Base-by-base conservation (phyloP, 106 monocot genomes). In the Acorus gramineus region DNA sequence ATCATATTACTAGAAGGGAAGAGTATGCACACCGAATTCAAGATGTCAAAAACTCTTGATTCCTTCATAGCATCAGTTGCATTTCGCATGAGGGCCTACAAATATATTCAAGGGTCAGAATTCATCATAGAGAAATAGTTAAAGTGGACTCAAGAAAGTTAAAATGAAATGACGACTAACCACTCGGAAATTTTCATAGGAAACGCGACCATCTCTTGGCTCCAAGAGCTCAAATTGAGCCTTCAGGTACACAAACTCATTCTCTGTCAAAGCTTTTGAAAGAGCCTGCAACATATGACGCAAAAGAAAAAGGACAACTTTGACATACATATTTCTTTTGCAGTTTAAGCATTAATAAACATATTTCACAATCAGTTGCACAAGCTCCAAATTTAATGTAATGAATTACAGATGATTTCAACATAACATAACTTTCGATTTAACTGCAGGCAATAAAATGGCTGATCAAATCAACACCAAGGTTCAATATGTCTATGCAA, bases 1-100 rank as follows among this genome's bases (percentile, higher is more conserved):
- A 28, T 28, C 28, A 28, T 28, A 28, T 28, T 28, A 28, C 1
- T 28, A 28, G 28, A 28, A 28, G 28, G 28, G 28, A 28, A 28
- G 28, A 28, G 28, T 28, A 28, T 28, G 3, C 74, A 43, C 63
- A 98, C 96, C 74, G 85, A 57, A 69, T 81, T 85, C 56, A 98
- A 67, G 50, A 92, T 81, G 42, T 98, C 96, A 56, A 74, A 69
- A 75, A 88, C 79, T 80, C 76, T 91, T 49, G 91, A 82, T 54
- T 91, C 96, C 79, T 84, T 81, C 91, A 91, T 98, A 10, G 96
- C 96, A 66, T 83, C 85, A 1, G 96, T 98, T 63, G 76, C 64
- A 74, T 98, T 85, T 66, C 57, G 74, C 46, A 61, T 8, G 58
- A 98, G 96, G 42, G 96, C 96, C 96, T 98, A 76, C 48, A 74